Conservation (phyloP, 352 stramenopile species). For the Phytophthora vignae region DNA sequence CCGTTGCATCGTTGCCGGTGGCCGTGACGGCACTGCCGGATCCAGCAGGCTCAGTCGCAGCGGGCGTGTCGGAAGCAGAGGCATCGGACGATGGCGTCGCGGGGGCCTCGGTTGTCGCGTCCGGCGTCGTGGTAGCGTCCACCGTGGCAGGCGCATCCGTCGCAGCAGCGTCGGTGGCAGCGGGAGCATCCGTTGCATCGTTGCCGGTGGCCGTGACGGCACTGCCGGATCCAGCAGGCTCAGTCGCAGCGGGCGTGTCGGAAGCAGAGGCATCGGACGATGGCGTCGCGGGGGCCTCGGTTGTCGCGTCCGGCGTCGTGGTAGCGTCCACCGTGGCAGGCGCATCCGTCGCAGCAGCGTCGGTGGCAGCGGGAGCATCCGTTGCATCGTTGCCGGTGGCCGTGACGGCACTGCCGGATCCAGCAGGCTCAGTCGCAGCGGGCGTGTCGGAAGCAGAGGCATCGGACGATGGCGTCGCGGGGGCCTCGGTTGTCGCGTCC, state of each 20-base stretch:
- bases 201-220: not conserved
- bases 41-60: slow-evolving; percentile 1
- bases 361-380: not conserved
- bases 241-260: not conserved
- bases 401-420: not conserved
- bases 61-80: not conserved
- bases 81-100: not conserved
- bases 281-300: not conserved
- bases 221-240: not conserved
- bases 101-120: slow-evolving; percentile 5
- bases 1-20: not conserved
- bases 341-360: slow-evolving; percentile 8
- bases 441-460: not conserved
- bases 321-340: not conserved
- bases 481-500: not conserved
- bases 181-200: not conserved
- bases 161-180: slow-evolving; percentile 2
- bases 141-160: slow-evolving; percentile 1
- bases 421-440: slow-evolving; percentile 2
- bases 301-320: not conserved
- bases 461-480: not conserved
- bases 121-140: not conserved
- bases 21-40: not conserved
- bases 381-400: not conserved
- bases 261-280: not conserved